Conservation (phyloP, 2,329 filamentous ascomycete genomes). For the Biscogniauxia mediterranea region DNA sequence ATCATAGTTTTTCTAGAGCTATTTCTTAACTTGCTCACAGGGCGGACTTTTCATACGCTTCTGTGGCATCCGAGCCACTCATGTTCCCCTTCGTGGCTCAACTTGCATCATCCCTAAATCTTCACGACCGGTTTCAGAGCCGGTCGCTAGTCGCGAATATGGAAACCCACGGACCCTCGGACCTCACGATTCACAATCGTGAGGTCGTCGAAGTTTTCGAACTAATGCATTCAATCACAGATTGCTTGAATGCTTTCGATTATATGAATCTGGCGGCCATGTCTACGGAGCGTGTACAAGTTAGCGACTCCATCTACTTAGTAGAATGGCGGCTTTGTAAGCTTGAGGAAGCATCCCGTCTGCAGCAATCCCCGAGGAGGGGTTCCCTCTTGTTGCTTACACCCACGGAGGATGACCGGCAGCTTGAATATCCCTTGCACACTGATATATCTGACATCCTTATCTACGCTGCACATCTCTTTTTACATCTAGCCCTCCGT, state of each 20-base stretch:
- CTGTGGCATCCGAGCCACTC: slow-evolving; percentile 28
- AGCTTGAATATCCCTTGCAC: slow-evolving; percentile 6
- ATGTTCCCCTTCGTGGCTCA: slow-evolving; percentile 32
- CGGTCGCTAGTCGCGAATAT: slow-evolving; percentile 24
- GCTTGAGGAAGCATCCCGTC: slow-evolving; percentile 25
- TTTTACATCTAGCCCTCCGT: slow-evolving; percentile 32
- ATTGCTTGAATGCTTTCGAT: slow-evolving; percentile 33
- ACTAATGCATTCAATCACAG: slow-evolving; percentile 28
- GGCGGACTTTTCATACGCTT: slow-evolving; percentile 35
- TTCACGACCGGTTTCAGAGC: slow-evolving; percentile 28
- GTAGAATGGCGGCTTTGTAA: slow-evolving; percentile 33
- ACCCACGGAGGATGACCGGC: slow-evolving; percentile 9
- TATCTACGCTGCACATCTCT: slow-evolving; percentile 31
- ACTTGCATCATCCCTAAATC: slow-evolving; percentile 27
- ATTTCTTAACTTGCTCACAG: slow-evolving; percentile 16
- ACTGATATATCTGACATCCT: slow-evolving; percentile 31
- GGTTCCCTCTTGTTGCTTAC: slow-evolving; percentile 15
- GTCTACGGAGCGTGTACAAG: slow-evolving; percentile 27
- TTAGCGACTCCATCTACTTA: slow-evolving; percentile 34
- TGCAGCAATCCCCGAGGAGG: slow-evolving; percentile 11
- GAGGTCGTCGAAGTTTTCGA: slow-evolving; percentile 32
- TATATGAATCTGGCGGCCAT: slow-evolving; percentile 30
- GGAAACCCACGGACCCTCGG: slow-evolving; percentile 13
- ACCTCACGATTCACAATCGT: slow-evolving; percentile 25
- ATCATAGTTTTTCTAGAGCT: background rate